Evolutionary conservation across 176 grass and related monocot species (phyloP).

Genomic region (Oryza glumipatula): DNA sequence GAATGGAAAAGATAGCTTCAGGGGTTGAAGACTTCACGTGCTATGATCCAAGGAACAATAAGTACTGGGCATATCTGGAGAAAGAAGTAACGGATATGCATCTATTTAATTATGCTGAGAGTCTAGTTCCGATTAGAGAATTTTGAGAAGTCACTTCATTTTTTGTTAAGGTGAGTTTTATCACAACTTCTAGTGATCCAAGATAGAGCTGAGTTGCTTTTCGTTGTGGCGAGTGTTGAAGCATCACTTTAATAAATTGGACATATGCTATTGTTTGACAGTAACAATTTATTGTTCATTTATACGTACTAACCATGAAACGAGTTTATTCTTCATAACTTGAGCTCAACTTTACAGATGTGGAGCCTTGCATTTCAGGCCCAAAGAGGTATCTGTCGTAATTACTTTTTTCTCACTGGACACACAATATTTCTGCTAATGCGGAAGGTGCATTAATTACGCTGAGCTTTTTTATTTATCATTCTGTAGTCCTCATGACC

Average conservation of each 20-base stretch:
- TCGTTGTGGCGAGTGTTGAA: too few species aligned
- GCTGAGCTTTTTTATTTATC: neutral
- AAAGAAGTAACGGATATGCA: neutral
- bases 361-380: constrained; percentile 74
- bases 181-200: neutral
- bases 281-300: too few species aligned
- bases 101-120: constrained; percentile 8
- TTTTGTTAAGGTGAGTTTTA: neutral
- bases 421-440: neutral
- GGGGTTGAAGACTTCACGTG: neutral
- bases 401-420: neutral
- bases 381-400: constrained; percentile 62
- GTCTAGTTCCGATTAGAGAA: neutral
- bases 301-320: neutral
- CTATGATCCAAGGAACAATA: neutral
- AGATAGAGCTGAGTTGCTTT: too few species aligned
- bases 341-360: constrained; percentile 60
- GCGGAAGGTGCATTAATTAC: neutral
- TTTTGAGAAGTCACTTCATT: neutral
- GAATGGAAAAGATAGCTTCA: neutral
- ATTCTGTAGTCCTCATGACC: too few species aligned
- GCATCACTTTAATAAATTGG: too few species aligned
- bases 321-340: constrained; percentile 74
- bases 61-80: neutral
- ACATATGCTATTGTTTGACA: too few species aligned